Evolutionary conservation across 805 yeast genomes (phyloP).

Genomic region (Komagataella populi): DNA sequence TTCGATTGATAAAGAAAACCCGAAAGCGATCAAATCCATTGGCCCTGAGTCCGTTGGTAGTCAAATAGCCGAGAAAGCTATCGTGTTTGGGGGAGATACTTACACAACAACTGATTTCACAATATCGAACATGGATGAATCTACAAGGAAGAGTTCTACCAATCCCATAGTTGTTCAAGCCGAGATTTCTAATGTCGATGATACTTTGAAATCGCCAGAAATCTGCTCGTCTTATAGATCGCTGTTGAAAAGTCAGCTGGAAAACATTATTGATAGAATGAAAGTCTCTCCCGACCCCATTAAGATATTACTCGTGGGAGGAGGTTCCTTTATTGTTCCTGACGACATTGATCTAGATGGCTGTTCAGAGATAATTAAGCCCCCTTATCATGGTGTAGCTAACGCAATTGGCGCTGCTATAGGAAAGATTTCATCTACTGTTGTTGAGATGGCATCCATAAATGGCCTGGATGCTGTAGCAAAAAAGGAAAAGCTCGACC

Average conservation of each 20-base stretch:
- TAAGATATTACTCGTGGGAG: constrained; percentile 32
- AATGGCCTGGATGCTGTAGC: constrained; percentile 6
- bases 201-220: not conserved
- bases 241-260: constrained; percentile 16
- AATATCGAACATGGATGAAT: constrained; percentile 8
- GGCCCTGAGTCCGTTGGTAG: constrained; percentile 38
- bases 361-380: constrained; percentile 26
- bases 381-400: constrained; percentile 27
- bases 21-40: constrained; percentile 11
- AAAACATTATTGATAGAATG: constrained; percentile 27
- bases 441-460: constrained; percentile 1
- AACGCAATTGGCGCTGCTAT: constrained; percentile 39
- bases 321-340: constrained; percentile 35
- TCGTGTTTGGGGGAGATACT: constrained; percentile 27
- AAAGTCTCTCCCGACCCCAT: constrained; percentile 28
- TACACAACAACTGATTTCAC: constrained; percentile 26
- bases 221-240: not conserved
- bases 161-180: constrained; percentile 11
- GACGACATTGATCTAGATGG: constrained; percentile 18
- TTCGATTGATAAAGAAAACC: constrained; percentile 9
- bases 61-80: constrained; percentile 20
- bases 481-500: constrained; percentile 9
- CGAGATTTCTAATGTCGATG: constrained; percentile 6
- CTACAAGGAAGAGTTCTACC: constrained; percentile 11
- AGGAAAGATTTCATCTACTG: constrained; percentile 26